These are phyloP conservation scores for Cordyceps javanica DNA, from an alignment of 2,329 filamentous ascomycete species.

Conservation along the genomic window DNA sequence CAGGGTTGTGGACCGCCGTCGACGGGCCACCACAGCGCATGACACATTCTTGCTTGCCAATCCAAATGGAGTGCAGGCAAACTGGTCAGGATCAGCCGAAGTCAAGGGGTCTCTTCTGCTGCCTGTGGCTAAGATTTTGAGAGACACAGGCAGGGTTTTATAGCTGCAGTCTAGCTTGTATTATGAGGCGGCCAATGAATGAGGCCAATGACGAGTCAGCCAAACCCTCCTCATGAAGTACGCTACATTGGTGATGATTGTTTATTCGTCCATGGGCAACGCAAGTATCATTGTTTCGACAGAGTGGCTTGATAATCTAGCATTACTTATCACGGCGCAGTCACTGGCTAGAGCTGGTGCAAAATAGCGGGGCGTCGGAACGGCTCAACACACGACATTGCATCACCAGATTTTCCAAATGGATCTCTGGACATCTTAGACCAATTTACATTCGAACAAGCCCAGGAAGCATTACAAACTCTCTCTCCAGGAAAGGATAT, in stretches of 20 bases:
- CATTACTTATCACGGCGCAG: slow-evolving; percentile 8
- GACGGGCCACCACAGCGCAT: not conserved
- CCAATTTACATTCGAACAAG: not conserved
- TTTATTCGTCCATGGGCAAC: no score
- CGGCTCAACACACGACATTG: not conserved
- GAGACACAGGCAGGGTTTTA: no score
- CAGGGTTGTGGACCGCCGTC: not conserved
- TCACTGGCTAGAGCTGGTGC: not conserved
- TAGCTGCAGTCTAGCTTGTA: no score
- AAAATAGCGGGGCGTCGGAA: slow-evolving; percentile 6
- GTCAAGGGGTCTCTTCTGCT: not conserved
- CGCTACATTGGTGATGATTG: no score
- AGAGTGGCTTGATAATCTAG: not conserved
- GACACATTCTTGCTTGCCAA: not conserved
- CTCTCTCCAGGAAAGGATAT: no score
- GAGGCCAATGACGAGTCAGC: no score
- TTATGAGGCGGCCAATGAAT: no score
- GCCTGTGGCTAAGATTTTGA: no score
- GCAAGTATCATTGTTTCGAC: not conserved
- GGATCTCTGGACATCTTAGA: not conserved
- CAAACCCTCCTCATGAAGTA: no score
- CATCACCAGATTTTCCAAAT: not conserved
- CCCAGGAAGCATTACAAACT: no score
- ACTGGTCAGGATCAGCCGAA: no score
- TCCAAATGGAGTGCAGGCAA: not conserved